Evolutionary conservation across 2,329 filamentous ascomycete species (phyloP), one percentile per base, ranked within the genome.

Genomic region (Colletotrichum falcatum): DNA sequence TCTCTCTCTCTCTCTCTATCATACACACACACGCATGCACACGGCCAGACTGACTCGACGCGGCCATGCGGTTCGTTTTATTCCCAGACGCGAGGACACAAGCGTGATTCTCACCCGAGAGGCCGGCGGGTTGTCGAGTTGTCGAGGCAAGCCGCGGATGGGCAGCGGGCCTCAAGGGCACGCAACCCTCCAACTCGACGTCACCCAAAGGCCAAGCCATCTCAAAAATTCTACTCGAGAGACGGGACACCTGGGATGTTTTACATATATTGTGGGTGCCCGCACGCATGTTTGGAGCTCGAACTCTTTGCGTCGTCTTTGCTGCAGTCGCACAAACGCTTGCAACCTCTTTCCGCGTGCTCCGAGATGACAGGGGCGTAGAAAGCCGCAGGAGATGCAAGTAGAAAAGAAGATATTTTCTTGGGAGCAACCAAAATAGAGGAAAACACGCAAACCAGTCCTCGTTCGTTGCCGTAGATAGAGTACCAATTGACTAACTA

Each of bases 381-480:
- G 53, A 16, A 20, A 8, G 35, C 35, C 5, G 2, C 35, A 26
- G 7, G 20, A 37, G 12, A 23, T 23, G 14, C 12, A 23, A 33
- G 2, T n/a, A 18, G 11, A 23, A 39, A n/a, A 26, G 42, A n/a
- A 16, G 5, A 44, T 44, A 28, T 3, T 26, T 18, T 56, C 14
- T 5, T 26, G 8, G 35, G 16, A 23, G 33, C 53, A 56, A 26
- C 39, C 16, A n/a, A 46, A 28, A 5, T 48, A 51, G 8, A 6
- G 37, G 14, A 28, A 39, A 35, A 39, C 28, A 20, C 48, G n/a
- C 23, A 61, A 51, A 61, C 42, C 42, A 35, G 23, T 33, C 30
- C 44, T 26, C 30, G 30, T 49, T 49, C 53, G 33, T 56, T 61
- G 44, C 30, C 59, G 30, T 61, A 49, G 59, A 33, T 56, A 56